Conservation (phyloP, 2,329 filamentous ascomycete species). For the Pseudocercospora crystallina region DNA sequence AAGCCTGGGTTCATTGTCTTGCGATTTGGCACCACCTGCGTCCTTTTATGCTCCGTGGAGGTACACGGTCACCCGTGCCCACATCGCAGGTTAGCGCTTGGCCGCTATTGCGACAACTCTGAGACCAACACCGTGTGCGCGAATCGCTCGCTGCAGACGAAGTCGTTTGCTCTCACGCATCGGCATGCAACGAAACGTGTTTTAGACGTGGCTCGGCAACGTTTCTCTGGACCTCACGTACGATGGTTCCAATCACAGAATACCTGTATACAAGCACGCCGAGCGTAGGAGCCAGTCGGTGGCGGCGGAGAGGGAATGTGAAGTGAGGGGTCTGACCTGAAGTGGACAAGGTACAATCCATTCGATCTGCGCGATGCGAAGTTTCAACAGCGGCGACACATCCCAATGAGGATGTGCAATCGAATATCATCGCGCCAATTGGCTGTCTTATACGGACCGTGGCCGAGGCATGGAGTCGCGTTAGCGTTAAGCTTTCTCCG, state of each 20-base stretch:
- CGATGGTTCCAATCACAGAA: constrained; percentile 8
- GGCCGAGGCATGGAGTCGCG: constrained; percentile 3
- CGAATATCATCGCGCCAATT: constrained; percentile 1
- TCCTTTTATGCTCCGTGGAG: too few relatives aligned
- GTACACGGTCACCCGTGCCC: too few relatives aligned
- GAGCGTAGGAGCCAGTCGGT: too few relatives aligned
- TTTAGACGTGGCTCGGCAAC: too few relatives aligned
- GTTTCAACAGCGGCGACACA: constrained; percentile 3
- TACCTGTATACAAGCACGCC: neutral
- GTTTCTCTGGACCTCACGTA: neutral
- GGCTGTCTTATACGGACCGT: neutral
- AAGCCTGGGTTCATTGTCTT: too few relatives aligned
- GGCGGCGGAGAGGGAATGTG: constrained; percentile 1
- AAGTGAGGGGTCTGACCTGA: constrained; percentile 3
- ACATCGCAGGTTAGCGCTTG: too few relatives aligned
- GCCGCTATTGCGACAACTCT: neutral
- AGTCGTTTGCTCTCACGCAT: too few relatives aligned
- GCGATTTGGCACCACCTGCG: too few relatives aligned
- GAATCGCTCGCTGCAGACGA: too few relatives aligned
- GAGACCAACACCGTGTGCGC: neutral
- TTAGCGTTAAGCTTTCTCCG: constrained; percentile 7
- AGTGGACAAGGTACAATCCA: neutral
- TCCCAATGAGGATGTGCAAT: neutral
- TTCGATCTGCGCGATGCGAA: constrained; percentile 6
- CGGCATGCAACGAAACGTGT: too few relatives aligned